Evolutionary conservation across 352 stramenopile species (phyloP), one percentile per base, ranked within the genome.

Genomic region (Porosira glacialis): DNA sequence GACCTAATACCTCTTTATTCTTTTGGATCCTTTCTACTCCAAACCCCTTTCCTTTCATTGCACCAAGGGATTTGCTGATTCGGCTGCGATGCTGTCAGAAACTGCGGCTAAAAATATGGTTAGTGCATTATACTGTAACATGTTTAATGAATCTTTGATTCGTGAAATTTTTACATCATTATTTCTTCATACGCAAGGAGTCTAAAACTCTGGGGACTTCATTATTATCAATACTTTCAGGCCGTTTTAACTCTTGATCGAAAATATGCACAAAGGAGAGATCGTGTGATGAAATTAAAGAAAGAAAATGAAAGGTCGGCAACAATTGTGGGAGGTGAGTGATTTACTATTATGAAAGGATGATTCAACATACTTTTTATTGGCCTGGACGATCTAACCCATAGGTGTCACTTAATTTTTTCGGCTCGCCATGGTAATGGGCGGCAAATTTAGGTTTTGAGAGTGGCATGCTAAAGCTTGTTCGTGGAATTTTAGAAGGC

Each of bases 101-200:
- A 92, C 80, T 5, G 83, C 87, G 57, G 85, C 83, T 15, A 89
- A 92, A 38, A 89, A 93, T 59, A 86, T 93, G 81, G 84, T n/a
- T n/a, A n/a, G n/a, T n/a, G n/a, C n/a, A n/a, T n/a, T n/a, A n/a
- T n/a, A n/a, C n/a, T n/a, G n/a, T n/a, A n/a, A n/a, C n/a, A n/a
- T n/a, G n/a, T n/a, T n/a, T n/a, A n/a, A n/a, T n/a, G n/a, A n/a
- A n/a, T n/a, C n/a, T n/a, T n/a, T n/a, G n/a, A n/a, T n/a, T n/a
- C n/a, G n/a, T n/a, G n/a, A n/a, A n/a, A n/a, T n/a, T n/a, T n/a
- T n/a, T n/a, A n/a, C n/a, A n/a, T n/a, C n/a, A n/a, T n/a, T n/a
- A n/a, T n/a, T n/a, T n/a, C n/a, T n/a, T n/a, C n/a, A n/a, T n/a
- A n/a, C n/a, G n/a, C n/a, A n/a, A n/a, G n/a, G n/a, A n/a, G n/a